A percentile compares a stretch with the other conserved stretches of the same genome.
Evolutionary conservation across 371 early-diverging fungal genomes (phyloP).

Genomic region (Zancudomyces culisetae): DNA sequence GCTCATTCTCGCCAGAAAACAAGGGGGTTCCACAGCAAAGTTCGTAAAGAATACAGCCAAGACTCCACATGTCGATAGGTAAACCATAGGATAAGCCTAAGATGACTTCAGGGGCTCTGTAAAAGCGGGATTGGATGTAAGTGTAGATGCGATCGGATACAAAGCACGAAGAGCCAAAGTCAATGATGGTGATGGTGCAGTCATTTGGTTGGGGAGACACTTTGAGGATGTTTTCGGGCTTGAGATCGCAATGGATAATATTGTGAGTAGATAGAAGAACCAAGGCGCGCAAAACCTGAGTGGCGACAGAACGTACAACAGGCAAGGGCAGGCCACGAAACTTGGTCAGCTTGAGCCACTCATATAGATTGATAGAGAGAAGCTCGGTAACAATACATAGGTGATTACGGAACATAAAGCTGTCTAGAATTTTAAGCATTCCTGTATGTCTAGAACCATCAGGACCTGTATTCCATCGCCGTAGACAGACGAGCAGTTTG

Average conservation of each 20-base stretch:
- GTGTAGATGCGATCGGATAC: slow-evolving; percentile 80
- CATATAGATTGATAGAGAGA: slow-evolving; percentile 89
- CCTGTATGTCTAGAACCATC: slow-evolving; percentile 40
- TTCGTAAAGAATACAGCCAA: slow-evolving; percentile 97
- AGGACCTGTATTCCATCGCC: slow-evolving; percentile 65
- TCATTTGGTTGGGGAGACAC: slow-evolving; percentile 57
- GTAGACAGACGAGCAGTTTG: slow-evolving; percentile 59
- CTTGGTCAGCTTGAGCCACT: slow-evolving; percentile 81
- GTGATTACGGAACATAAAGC: slow-evolving; percentile 85
- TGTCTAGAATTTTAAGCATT: slow-evolving; percentile 75
- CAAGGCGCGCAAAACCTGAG: slow-evolving; percentile 74
- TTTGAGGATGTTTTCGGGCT: slow-evolving; percentile 85
- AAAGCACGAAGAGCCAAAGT: slow-evolving; percentile 90
- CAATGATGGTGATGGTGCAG: slow-evolving; percentile 89
- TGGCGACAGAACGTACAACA: slow-evolving; percentile 59
- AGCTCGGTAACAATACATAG: slow-evolving; percentile 91
- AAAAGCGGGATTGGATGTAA: slow-evolving; percentile 95
- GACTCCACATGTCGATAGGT: slow-evolving; percentile 97
- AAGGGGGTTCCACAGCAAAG: slow-evolving; percentile 78
- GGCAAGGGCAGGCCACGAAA: slow-evolving; percentile 78
- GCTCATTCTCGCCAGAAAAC: slow-evolving; percentile 93
- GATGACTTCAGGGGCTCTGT: slow-evolving; percentile 93
- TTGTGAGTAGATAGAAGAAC: slow-evolving; percentile 44
- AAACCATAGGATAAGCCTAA: slow-evolving; percentile 72
- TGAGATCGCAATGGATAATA: slow-evolving; percentile 97